A percentile compares a stretch with the other conserved stretches of the same genome.
These are phyloP conservation scores for Medicago ruthenica DNA, from an alignment of 306 rosid species.

Conservation along the genomic window DNA sequence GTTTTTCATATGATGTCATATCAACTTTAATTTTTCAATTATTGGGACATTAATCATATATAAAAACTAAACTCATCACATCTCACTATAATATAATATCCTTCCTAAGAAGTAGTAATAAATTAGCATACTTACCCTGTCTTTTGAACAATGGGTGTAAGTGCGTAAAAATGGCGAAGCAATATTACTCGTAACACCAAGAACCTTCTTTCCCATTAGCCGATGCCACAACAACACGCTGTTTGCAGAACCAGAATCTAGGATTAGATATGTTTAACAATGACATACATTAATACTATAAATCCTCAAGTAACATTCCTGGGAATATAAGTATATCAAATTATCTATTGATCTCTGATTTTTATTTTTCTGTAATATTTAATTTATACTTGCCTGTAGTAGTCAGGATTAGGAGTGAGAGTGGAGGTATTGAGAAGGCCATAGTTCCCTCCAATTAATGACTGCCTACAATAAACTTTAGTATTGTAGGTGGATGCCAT, in stretches of 20 bases:
- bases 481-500: constrained; percentile 74
- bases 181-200: constrained; percentile 53
- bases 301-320: constrained; percentile 7
- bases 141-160: constrained; percentile 88
- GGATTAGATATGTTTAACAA: constrained; percentile 37
- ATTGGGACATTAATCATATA: constrained; percentile 15
- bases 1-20: background rate
- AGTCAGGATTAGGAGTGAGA: constrained; percentile 89
- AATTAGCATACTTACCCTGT: constrained; percentile 65
- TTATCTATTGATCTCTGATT: too few species aligned
- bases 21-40: background rate
- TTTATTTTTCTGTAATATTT: background rate
- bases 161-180: constrained; percentile 73
- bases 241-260: constrained; percentile 36
- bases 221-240: constrained; percentile 95
- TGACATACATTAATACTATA: background rate
- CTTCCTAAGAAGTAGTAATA: constrained; percentile 11
- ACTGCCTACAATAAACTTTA: constrained; percentile 86
- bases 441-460: constrained; percentile 90
- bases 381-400: constrained; percentile 66
- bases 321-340: background rate
- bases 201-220: constrained; percentile 86
- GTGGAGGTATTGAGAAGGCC: constrained; percentile 85
- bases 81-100: constrained; percentile 15
- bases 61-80: background rate